phyloP scores from a whole-genome alignment of 139 green algal genomes.

The Chlamydomonas sp. region DNA sequence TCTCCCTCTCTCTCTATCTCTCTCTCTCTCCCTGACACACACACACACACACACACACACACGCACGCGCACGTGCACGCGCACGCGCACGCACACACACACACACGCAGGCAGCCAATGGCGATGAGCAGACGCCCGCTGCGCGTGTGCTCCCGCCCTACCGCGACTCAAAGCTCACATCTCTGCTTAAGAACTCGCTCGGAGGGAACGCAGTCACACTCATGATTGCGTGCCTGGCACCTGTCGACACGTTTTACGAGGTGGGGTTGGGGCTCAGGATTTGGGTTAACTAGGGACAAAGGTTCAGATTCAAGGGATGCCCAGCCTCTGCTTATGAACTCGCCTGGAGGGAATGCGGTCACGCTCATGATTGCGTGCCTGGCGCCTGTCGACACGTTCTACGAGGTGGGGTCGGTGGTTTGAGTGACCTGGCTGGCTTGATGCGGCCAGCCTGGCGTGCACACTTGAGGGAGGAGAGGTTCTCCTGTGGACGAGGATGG shows the following conservation, averaged over 20 bases:
- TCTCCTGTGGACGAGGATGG: no score
- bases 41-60: no score
- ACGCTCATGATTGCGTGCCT: constrained; percentile 52
- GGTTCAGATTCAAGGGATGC: no score
- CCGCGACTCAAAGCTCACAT: constrained; percentile 52
- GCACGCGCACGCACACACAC: no score
- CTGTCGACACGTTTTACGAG: constrained; percentile 23
- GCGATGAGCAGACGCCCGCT: neutral
- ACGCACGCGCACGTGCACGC: no score
- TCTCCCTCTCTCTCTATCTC: no score
- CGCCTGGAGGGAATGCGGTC: constrained; percentile 37
- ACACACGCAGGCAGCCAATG: neutral
- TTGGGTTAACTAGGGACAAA: no score
- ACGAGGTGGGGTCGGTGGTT: no score
- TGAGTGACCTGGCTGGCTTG: constrained; percentile 36
- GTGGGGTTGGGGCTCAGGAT: no score
- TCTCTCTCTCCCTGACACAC: no score
- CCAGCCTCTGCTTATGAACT: no score
- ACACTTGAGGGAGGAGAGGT: constrained; percentile 49
- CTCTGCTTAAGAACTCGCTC: constrained; percentile 47
- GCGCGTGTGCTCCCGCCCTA: constrained; percentile 28
- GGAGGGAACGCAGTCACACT: constrained; percentile 39
- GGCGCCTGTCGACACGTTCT: constrained; percentile 19
- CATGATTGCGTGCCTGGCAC: constrained; percentile 47
- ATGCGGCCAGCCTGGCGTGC: constrained; percentile 28